Evolutionary conservation across 495 filamentous ascomycete genomes (phyloP).

Genomic region (Physcia stellaris): DNA sequence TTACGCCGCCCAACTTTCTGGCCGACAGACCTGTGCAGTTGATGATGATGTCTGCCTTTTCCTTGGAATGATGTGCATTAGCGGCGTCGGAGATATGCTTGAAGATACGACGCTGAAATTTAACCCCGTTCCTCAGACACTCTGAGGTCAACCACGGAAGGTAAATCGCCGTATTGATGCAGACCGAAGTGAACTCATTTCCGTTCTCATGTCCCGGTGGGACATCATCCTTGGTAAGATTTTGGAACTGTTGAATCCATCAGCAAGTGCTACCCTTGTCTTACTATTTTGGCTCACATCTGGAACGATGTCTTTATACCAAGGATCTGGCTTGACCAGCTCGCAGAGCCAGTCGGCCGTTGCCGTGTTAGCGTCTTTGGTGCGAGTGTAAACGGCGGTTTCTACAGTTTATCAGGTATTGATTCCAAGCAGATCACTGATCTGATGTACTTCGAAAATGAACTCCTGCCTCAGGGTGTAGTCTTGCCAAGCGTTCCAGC

Average conservation of each 20-base stretch:
- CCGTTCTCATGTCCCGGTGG: constrained; percentile 50
- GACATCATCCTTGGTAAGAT: constrained; percentile 41
- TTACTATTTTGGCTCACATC: constrained; percentile 33
- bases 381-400: constrained; percentile 46
- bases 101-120: constrained; percentile 46
- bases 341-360: constrained; percentile 44
- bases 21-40: constrained; percentile 81
- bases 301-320: constrained; percentile 68
- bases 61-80: constrained; percentile 44
- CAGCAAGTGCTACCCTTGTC: not conserved
- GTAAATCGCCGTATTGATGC: constrained; percentile 83
- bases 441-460: constrained; percentile 59
- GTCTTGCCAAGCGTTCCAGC: constrained; percentile 46
- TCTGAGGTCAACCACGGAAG: constrained; percentile 70
- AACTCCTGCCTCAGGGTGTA: constrained; percentile 76
- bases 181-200: constrained; percentile 65
- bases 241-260: constrained; percentile 32
- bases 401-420: no score
- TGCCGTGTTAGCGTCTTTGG: constrained; percentile 39
- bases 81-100: constrained; percentile 63
- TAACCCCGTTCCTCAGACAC: constrained; percentile 55
- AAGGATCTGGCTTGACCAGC: constrained; percentile 55
- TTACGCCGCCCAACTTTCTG: constrained; percentile 65
- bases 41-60: constrained; percentile 55
- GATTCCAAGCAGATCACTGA: no score